Percentiles rank a stretch among this genome's conserved stretches.
These are phyloP conservation scores for Apiosordaria backusii DNA, from an alignment of 495 filamentous ascomycete species.

Conservation along the genomic window DNA sequence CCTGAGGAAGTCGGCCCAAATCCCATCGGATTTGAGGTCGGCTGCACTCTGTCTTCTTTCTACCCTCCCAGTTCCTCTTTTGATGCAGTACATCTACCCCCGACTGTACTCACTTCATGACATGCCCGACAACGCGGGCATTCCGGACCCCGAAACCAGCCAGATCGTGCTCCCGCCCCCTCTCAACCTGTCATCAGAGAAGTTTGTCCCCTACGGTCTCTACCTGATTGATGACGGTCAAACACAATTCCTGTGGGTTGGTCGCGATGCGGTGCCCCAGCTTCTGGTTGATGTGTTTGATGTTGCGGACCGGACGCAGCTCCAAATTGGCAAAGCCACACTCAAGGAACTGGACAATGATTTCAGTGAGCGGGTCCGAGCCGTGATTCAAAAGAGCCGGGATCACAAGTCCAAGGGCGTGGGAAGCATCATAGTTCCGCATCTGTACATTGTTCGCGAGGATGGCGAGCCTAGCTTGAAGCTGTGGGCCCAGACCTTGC, in stretches of 20 bases:
- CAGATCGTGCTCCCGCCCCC: slow-evolving; percentile 83
- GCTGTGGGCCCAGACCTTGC: slow-evolving; percentile 92
- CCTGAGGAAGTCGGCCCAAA: slow-evolving; percentile 90
- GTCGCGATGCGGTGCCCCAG: slow-evolving; percentile 86
- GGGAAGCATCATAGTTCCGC: slow-evolving; percentile 86
- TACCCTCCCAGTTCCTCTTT: slow-evolving; percentile 82
- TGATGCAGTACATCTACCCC: slow-evolving; percentile 97
- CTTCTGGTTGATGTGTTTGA: slow-evolving; percentile 89
- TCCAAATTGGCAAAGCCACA: slow-evolving; percentile 86
- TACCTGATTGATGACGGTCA: slow-evolving; percentile 98
- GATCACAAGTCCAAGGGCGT: slow-evolving; percentile 81
- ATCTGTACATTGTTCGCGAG: slow-evolving; percentile 89
- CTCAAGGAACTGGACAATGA: slow-evolving; percentile 88
- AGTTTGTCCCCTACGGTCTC: slow-evolving; percentile 86
- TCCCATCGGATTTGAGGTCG: slow-evolving; percentile 91
- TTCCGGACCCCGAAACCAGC: slow-evolving; percentile 78
- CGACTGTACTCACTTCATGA: slow-evolving; percentile 91
- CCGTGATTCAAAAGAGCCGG: slow-evolving; percentile 84
- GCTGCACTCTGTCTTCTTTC: slow-evolving; percentile 90
- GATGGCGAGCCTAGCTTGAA: slow-evolving; percentile 94
- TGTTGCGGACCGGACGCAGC: slow-evolving; percentile 66
- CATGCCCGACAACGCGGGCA: slow-evolving; percentile 92
- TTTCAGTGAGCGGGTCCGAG: slow-evolving; percentile 90
- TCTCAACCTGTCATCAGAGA: slow-evolving; percentile 81
- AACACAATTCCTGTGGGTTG: slow-evolving; percentile 97